These are phyloP conservation scores for Haematococcus sp. DNA, from an alignment of 139 green algal genomes.

Conservation along the genomic window DNA sequence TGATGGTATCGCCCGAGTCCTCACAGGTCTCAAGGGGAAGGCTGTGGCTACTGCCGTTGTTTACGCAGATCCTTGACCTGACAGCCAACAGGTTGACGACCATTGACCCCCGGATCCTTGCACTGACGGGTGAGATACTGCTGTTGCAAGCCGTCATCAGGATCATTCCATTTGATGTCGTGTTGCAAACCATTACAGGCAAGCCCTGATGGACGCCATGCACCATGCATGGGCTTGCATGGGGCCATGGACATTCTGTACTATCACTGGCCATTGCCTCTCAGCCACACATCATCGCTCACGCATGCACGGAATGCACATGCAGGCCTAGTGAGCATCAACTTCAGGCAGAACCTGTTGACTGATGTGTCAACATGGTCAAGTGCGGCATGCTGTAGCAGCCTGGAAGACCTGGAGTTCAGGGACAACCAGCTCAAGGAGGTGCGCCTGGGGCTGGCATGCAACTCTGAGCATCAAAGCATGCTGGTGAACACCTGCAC, in stretches of 20 bases:
- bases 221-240: not conserved
- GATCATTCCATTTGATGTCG: no score
- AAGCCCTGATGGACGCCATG: no score
- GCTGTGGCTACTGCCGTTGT: no score
- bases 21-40: no score
- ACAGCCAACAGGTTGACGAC: constrained; percentile 76
- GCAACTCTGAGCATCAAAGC: no score
- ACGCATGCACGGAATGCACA: no score
- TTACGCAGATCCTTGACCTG: constrained; percentile 68
- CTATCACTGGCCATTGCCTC: no score
- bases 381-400: constrained; percentile 17
- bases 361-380: constrained; percentile 27
- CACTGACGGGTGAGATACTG: constrained; percentile 48
- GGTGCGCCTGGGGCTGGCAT: no score
- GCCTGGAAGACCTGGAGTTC: constrained; percentile 72
- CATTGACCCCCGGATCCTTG: constrained; percentile 70
- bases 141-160: not conserved
- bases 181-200: no score
- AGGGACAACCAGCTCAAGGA: constrained; percentile 80
- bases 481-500: no score
- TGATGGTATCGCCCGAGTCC: no score
- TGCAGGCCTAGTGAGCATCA: constrained; percentile 69
- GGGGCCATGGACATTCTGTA: not conserved
- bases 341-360: constrained; percentile 86
- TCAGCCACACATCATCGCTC: no score